Evolutionary conservation across 805 yeast species (phyloP).

Genomic region (Metschnikowia arizonensis): DNA sequence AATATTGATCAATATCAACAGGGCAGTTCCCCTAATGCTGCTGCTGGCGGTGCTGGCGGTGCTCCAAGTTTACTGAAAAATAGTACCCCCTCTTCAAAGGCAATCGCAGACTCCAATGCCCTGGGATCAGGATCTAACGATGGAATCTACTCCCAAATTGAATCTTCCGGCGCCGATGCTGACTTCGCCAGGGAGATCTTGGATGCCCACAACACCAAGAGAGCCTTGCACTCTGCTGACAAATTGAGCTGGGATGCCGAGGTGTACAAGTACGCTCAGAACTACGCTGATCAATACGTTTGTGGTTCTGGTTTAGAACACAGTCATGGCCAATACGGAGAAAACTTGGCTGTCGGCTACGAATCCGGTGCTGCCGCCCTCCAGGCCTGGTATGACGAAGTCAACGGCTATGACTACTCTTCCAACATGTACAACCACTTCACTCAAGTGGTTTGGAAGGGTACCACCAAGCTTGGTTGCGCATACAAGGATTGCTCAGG

Average conservation of each 20-base stretch:
- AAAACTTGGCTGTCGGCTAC: constrained; percentile 36
- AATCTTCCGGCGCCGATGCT: constrained; percentile 19
- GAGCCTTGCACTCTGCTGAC: constrained; percentile 14
- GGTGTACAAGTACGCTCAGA: constrained; percentile 52
- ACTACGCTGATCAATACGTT: constrained; percentile 43
- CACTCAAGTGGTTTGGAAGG: constrained; percentile 75
- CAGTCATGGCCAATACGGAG: constrained; percentile 19
- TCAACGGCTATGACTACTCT: constrained; percentile 14
- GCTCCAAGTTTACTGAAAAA: not conserved
- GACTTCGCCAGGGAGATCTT: constrained; percentile 46
- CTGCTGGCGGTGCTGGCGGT: not conserved
- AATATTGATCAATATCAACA: too few species aligned
- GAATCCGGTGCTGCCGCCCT: constrained; percentile 23
- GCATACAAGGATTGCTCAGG: constrained; percentile 56
- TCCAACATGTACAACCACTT: constrained; percentile 47
- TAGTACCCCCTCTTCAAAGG: not conserved
- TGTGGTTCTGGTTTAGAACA: constrained; percentile 29
- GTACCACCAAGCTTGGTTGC: constrained; percentile 63
- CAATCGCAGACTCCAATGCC: not conserved
- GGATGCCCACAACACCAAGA: constrained; percentile 50
- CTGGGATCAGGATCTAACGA: constrained; percentile 5
- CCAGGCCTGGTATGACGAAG: constrained; percentile 20
- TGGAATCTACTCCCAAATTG: constrained; percentile 21
- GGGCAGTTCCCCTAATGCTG: too few species aligned
- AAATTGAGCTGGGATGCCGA: constrained; percentile 52